phyloP scores from a whole-genome alignment of 1,284 basidiomycete genomes.

The Boletus semigastroideus region DNA sequence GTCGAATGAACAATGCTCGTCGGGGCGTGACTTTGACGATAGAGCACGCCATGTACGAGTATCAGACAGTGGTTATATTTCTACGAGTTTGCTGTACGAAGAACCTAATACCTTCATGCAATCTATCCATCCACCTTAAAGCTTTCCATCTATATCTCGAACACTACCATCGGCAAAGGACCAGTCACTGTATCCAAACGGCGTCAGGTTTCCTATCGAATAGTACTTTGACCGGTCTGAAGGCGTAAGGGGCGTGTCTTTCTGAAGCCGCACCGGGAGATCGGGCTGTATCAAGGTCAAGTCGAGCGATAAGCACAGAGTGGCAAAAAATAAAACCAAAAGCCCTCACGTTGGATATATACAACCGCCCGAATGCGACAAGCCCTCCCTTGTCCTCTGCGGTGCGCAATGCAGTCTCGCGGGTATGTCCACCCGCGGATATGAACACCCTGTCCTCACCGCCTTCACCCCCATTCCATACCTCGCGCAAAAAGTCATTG shows the following conservation, averaged over 20 bases:
- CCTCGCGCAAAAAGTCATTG: conserved; percentile 28
- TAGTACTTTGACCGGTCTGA: conserved; percentile 5
- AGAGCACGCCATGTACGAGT: no score
- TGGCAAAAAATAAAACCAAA: not conserved
- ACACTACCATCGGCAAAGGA: conserved; percentile 7
- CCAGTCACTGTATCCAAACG: conserved; percentile 23
- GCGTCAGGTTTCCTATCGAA: conserved; percentile 3
- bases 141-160: not conserved
- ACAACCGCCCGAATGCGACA: not conserved
- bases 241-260: conserved; percentile 15
- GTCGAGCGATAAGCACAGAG: not conserved
- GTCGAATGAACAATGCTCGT: no score
- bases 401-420: no score
- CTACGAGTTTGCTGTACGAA: no score
- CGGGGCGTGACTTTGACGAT: no score
- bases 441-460: conserved; percentile 34
- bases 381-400: no score
- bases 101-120: no score
- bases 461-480: conserved; percentile 31
- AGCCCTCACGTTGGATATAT: not conserved
- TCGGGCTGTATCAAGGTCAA: conserved; percentile 36
- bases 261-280: conserved; percentile 34
- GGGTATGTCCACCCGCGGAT: no score
- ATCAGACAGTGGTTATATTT: no score
- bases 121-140: no score